These are phyloP conservation scores for Umbelopsis isabellina DNA, from an alignment of 192 early-diverging fungal species.

Conservation along the genomic window DNA sequence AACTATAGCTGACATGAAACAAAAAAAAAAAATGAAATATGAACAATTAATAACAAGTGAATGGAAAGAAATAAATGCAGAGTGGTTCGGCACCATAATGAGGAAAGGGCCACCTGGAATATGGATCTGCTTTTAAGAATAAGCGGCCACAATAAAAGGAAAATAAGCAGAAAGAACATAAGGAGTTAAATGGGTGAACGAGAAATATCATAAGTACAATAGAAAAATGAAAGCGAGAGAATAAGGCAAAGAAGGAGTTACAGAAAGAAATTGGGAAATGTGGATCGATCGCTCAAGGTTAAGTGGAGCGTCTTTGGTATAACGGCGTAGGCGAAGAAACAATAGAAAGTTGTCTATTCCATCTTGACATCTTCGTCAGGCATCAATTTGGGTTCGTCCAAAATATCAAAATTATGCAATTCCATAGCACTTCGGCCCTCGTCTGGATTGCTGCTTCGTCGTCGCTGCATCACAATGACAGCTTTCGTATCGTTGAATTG, in stretches of 20 bases:
- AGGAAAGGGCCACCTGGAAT: too few relatives aligned
- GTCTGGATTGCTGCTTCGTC: constrained; percentile 11
- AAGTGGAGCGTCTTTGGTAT: not conserved
- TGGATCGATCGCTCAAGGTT: not conserved
- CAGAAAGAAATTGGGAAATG: not conserved
- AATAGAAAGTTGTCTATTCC: not conserved
- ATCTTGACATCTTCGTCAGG: constrained; percentile 13
- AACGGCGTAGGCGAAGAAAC: not conserved
- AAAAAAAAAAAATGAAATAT: not conserved
- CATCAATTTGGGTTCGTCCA: not conserved
- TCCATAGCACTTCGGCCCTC: constrained; percentile 39
- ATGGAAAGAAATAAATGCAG: not conserved
- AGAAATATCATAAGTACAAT: constrained; percentile 9
- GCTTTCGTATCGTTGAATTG: constrained; percentile 58
- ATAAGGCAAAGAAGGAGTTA: not conserved
- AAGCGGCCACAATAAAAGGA: not conserved
- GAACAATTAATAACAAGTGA: not conserved
- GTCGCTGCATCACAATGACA: constrained; percentile 57
- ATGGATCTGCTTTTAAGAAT: not conserved
- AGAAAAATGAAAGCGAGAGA: not conserved
- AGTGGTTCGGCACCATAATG: too few relatives aligned
- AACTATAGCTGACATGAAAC: not conserved
- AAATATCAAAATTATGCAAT: constrained; percentile 45
- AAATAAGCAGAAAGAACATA: not conserved
- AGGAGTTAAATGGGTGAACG: not conserved